A percentile compares a stretch with the other conserved stretches of the same genome.
These are phyloP conservation scores for Angophora floribunda DNA, from an alignment of 345 rosid species.

Conservation along the genomic window DNA sequence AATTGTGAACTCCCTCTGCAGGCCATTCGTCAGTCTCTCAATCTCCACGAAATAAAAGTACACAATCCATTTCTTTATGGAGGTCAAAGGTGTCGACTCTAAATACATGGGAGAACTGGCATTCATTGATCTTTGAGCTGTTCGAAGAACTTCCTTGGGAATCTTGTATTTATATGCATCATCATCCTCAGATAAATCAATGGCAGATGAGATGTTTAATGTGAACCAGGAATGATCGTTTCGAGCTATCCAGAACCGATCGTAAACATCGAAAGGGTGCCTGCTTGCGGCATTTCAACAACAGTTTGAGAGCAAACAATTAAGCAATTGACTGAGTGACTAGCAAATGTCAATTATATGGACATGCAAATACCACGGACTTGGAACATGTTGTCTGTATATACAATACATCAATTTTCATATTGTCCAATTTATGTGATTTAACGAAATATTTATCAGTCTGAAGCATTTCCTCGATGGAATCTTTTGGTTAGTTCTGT, in stretches of 20 bases:
- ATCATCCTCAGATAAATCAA: no score
- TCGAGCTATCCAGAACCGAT: not conserved
- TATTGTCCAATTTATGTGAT: no score
- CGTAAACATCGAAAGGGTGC: not conserved
- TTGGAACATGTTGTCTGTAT: not conserved
- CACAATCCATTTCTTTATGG: not conserved
- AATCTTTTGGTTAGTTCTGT: not conserved
- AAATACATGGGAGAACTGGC: no score
- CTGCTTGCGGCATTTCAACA: not conserved
- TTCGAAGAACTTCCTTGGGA: no score
- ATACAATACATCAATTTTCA: not conserved
- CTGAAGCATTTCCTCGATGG: not conserved
- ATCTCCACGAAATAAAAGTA: constrained; percentile 7
- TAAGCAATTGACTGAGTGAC: not conserved
- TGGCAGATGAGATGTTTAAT: no score
- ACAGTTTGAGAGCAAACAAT: not conserved
- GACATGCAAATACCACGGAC: not conserved
- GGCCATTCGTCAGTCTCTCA: constrained; percentile 2
- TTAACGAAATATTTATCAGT: not conserved
- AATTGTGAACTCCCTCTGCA: not conserved
- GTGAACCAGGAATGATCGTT: no score
- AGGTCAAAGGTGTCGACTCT: no score
- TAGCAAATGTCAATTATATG: not conserved
- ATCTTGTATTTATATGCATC: no score
- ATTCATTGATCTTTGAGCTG: no score